Evolutionary conservation across 306 rosid species (phyloP).

Genomic region (Prunus fruticosa): DNA sequence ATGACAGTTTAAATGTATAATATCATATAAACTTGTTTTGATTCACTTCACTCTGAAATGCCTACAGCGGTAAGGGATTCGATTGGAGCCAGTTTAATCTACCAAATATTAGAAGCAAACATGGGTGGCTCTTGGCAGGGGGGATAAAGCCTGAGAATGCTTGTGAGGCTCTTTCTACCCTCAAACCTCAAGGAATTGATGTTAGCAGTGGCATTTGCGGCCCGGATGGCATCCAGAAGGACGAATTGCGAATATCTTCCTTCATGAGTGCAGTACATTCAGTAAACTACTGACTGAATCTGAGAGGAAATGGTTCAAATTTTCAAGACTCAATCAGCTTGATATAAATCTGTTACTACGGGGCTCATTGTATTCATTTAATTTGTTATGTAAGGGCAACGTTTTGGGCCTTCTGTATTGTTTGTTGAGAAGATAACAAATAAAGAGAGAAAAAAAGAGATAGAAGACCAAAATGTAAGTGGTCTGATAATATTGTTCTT

Average conservation of each 20-base stretch:
- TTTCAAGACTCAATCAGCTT: not conserved
- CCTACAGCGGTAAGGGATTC: conserved; percentile 73
- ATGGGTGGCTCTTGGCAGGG: conserved; percentile 98
- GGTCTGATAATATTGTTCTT: not conserved
- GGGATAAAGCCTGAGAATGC: conserved; percentile 74
- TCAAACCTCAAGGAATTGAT: conserved; percentile 81
- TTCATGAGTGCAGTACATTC: conserved; percentile 55
- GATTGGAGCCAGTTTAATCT: conserved; percentile 69
- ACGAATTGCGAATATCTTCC: conserved; percentile 49
- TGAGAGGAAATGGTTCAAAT: not conserved
- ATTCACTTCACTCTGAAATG: conserved; percentile 7
- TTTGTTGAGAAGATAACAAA: not conserved
- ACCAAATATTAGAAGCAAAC: conserved; percentile 66
- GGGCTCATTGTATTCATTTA: not conserved
- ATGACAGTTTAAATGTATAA: not conserved
- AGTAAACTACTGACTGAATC: conserved; percentile 30
- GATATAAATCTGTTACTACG: not conserved
- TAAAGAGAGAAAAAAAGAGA: no score
- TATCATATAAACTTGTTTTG: conserved; percentile 1
- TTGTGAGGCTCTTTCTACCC: conserved; percentile 58
- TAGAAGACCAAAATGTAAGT: not conserved
- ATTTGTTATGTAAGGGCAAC: not conserved
- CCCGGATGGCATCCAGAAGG: conserved; percentile 77
- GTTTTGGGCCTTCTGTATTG: not conserved
- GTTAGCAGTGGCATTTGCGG: conserved; percentile 90